Evolutionary conservation across 2,329 filamentous ascomycete genomes (phyloP).

Genomic region (Cytospora schulzeri): DNA sequence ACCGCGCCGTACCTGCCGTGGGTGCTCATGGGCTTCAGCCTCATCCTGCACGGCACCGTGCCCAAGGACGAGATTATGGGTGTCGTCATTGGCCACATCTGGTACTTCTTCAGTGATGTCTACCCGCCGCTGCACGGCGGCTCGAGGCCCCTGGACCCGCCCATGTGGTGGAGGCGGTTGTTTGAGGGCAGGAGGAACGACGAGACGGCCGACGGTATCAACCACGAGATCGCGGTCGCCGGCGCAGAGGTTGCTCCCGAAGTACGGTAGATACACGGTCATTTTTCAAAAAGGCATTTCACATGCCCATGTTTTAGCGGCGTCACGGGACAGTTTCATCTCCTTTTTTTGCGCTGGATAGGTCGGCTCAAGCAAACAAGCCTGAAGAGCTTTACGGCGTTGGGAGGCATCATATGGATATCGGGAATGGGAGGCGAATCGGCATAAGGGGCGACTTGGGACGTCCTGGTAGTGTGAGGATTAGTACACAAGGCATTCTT

Average conservation of each 20-base stretch:
- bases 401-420: background rate
- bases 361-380: constrained; percentile 2
- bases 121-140: constrained; percentile 90
- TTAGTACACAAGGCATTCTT: background rate
- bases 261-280: constrained; percentile 33
- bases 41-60: constrained; percentile 85
- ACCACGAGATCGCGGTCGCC: constrained; percentile 65
- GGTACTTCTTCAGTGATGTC: constrained; percentile 98
- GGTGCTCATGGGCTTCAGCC: constrained; percentile 90
- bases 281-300: background rate
- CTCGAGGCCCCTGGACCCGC: constrained; percentile 83
- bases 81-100: constrained; percentile 90
- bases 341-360: constrained; percentile 9
- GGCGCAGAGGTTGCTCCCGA: constrained; percentile 45
- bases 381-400: constrained; percentile 14
- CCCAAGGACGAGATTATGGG: constrained; percentile 97
- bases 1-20: constrained; percentile 93
- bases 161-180: constrained; percentile 83
- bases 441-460: background rate
- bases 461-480: background rate
- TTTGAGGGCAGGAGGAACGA: constrained; percentile 65
- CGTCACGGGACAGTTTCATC: constrained; percentile 13
- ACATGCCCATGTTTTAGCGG: constrained; percentile 15
- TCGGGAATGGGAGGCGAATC: background rate
- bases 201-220: constrained; percentile 56